These are phyloP conservation scores for Chalciporus piperatus DNA, from an alignment of 768 basidiomycete species.

Conservation along the genomic window DNA sequence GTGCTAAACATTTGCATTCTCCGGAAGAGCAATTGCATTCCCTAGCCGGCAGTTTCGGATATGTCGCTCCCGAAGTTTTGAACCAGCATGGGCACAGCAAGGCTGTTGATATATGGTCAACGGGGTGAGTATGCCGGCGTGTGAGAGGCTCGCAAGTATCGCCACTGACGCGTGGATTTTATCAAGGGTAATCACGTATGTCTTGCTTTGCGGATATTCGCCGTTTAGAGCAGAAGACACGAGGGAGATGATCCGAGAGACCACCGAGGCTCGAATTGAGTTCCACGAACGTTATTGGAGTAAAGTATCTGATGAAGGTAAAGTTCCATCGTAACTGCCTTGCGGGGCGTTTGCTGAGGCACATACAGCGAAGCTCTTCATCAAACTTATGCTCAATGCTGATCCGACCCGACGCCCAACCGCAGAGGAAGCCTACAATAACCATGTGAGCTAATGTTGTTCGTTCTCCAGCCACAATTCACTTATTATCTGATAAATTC, in stretches of 20 bases:
- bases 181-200: constrained; percentile 87
- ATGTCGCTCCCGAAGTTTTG: constrained; percentile 89
- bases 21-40: constrained; percentile 68
- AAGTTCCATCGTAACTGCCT: constrained; percentile 2
- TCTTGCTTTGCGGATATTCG: constrained; percentile 91
- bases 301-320: constrained; percentile 79
- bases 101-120: constrained; percentile 92
- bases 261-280: constrained; percentile 77
- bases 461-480: neutral
- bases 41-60: constrained; percentile 81
- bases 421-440: constrained; percentile 63
- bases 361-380: constrained; percentile 76
- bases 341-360: neutral
- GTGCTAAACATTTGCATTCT: constrained; percentile 79
- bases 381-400: constrained; percentile 64
- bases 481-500: neutral
- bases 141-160: neutral
- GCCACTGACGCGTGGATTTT: neutral
- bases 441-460: constrained; percentile 48
- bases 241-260: constrained; percentile 75
- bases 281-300: constrained; percentile 96
- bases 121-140: constrained; percentile 57
- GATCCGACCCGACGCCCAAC: constrained; percentile 73
- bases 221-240: constrained; percentile 88
- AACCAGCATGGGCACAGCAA: constrained; percentile 83